Conservation (phyloP, 2,329 filamentous ascomycete species). For the Talaromyces piceae region DNA sequence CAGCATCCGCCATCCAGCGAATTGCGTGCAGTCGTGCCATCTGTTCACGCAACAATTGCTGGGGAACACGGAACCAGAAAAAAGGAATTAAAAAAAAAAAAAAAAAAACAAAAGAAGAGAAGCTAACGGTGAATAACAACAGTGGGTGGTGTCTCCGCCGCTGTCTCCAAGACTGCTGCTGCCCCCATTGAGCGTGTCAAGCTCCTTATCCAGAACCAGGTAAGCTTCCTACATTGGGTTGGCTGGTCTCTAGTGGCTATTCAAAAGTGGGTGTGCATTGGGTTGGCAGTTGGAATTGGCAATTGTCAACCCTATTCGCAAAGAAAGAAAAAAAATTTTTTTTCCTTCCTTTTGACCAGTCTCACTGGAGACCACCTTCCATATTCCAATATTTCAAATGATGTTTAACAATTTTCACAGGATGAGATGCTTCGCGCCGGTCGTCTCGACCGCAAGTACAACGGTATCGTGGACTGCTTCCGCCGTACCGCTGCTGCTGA, state of each 20-base stretch:
- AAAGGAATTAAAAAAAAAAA: no score
- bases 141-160: conserved; percentile 99
- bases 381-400: not conserved
- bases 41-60: conserved; percentile 1
- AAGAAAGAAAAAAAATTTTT: not conserved
- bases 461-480: conserved; percentile 94
- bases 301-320: not conserved
- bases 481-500: conserved; percentile 79
- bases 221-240: conserved; percentile 48
- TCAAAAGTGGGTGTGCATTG: not conserved
- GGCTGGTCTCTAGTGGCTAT: not conserved
- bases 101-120: no score
- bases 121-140: no score
- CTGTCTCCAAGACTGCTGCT: conserved; percentile 99
- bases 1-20: not conserved
- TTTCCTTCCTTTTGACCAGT: conserved; percentile 4
- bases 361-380: not conserved
- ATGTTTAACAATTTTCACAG: conserved; percentile 42
- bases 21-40: not conserved
- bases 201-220: conserved; percentile 99
- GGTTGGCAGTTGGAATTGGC: not conserved
- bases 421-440: conserved; percentile 99
- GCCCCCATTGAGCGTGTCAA: conserved; percentile 99
- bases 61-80: conserved; percentile 28
- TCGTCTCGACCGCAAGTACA: conserved; percentile 96